Base-by-base conservation (phyloP, 306 rosid species). In the Senna siamea region DNA sequence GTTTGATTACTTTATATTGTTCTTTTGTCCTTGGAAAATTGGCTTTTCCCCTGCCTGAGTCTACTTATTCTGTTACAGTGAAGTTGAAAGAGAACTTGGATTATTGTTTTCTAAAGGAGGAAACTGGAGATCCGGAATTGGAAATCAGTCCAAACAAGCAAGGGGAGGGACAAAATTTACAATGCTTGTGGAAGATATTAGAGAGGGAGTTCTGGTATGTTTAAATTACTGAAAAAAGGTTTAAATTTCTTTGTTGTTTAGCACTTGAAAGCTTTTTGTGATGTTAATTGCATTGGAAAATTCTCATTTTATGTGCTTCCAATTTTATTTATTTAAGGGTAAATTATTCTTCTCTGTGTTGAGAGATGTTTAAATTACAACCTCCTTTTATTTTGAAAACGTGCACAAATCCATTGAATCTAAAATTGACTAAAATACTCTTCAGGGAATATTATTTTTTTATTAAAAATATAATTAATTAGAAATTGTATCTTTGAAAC, bases 151-250 rank as follows among this genome's bases (percentile, higher is more conserved):
- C 55, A 92, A 83, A 74, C 92, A 87, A 76, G 65, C 89, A 4
- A 88, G 83, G 80, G 82, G 76, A 12, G 91, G 91, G 76, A 87
- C 86, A 11, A 92, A 88, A 79, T 94, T 94, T 80, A 92, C 81
- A 76, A 94, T 94, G 97, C 95, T 89, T 58, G 99, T 94, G 60
- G 99, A 94, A 86, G 99, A 94, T 80, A 80, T 94, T 50, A 85
- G 89, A 79, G 97, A 94, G n/a, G 99, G 99, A 61, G 95, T 94
- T 15, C 93, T 94, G 74, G 99, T 94, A 88, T 81, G 90, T 73
- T 37, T 37, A 37, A 37, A 64, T 28, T 18, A 32, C 17, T 34
- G 5, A 19, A 15, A 34, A 37, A 32, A 54, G 7, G 23, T 6
- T n/a, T 50, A 50, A n/a, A n/a, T 17, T 50, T 5, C 23, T n/a